Percentiles rank a stretch among this genome's conserved stretches.
Evolutionary conservation across 805 yeast species (phyloP).

Genomic region (Maudiozyma turicensis): DNA sequence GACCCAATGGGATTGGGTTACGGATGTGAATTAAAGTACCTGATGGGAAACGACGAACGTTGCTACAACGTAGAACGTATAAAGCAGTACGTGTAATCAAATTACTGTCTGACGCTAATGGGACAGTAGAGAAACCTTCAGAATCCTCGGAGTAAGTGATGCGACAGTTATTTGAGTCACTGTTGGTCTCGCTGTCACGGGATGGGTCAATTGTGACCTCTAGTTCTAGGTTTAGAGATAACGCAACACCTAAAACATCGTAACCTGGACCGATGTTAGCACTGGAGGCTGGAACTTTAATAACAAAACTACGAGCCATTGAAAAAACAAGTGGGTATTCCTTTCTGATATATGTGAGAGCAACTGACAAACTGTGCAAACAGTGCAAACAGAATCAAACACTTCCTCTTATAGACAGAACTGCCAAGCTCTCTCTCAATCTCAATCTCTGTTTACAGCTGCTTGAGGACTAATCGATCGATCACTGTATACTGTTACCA

Average conservation of each 20-base stretch:
- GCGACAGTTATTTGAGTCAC: constrained; percentile 59
- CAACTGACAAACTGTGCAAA: too few species aligned
- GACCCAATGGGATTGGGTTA: constrained; percentile 92
- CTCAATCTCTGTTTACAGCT: too few species aligned
- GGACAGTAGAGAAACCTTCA: constrained; percentile 76
- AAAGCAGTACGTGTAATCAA: constrained; percentile 88
- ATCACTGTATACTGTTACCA: too few species aligned
- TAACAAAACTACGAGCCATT: constrained; percentile 43
- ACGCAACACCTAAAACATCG: constrained; percentile 90
- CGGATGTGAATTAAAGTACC: constrained; percentile 74
- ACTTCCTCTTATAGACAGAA: too few species aligned
- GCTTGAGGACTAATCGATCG: too few species aligned
- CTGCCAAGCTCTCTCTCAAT: too few species aligned
- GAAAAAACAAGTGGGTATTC: not conserved
- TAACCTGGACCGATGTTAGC: constrained; percentile 99
- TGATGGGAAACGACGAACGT: constrained; percentile 61
- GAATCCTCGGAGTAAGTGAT: constrained; percentile 58
- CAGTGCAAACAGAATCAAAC: too few species aligned
- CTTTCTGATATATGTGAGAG: too few species aligned
- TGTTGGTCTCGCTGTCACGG: constrained; percentile 35
- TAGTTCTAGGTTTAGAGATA: constrained; percentile 63
- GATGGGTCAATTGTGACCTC: constrained; percentile 54
- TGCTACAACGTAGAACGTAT: constrained; percentile 80
- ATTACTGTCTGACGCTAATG: constrained; percentile 66
- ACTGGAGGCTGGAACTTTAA: constrained; percentile 89